phyloP scores from a whole-genome alignment of 768 basidiomycete species.

The Mycena haematopus region DNA sequence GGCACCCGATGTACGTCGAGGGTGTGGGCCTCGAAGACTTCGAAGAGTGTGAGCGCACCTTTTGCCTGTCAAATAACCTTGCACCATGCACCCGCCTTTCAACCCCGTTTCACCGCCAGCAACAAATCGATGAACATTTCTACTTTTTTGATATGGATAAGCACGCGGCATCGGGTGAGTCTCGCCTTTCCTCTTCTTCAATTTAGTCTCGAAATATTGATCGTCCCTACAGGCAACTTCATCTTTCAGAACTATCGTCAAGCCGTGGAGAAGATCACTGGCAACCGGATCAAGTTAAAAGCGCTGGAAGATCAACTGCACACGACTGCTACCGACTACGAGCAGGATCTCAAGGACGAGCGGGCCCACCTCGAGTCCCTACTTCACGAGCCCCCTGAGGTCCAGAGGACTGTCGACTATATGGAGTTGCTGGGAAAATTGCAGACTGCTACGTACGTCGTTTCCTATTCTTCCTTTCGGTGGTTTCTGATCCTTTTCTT shows the following conservation, averaged over 20 bases:
- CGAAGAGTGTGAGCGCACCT: conserved; percentile 37
- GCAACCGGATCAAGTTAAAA: background rate
- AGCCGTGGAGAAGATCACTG: background rate
- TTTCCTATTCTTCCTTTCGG: background rate
- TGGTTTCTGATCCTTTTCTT: background rate
- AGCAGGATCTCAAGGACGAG: background rate
- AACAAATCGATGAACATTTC: conserved; percentile 35
- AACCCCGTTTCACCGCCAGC: conserved; percentile 33
- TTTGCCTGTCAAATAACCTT: conserved; percentile 37
- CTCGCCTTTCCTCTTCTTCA: background rate
- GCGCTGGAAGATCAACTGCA: background rate
- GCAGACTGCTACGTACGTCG: background rate
- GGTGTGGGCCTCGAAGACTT: conserved; percentile 40
- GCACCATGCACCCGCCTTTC: conserved; percentile 31
- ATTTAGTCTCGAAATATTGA: background rate
- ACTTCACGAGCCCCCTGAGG: background rate
- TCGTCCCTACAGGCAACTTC: background rate
- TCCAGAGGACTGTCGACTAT: background rate
- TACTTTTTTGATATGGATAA: conserved; percentile 32
- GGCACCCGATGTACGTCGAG: conserved; percentile 34
- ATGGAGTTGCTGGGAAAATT: conserved; percentile 5
- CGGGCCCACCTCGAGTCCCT: background rate
- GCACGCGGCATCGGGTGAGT: conserved; percentile 27
- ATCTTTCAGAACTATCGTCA: conserved; percentile 3
- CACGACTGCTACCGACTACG: conserved; percentile 4